Base-by-base conservation (phyloP, 352 stramenopile species). In the Hyphochytrium catenoides region DNA sequence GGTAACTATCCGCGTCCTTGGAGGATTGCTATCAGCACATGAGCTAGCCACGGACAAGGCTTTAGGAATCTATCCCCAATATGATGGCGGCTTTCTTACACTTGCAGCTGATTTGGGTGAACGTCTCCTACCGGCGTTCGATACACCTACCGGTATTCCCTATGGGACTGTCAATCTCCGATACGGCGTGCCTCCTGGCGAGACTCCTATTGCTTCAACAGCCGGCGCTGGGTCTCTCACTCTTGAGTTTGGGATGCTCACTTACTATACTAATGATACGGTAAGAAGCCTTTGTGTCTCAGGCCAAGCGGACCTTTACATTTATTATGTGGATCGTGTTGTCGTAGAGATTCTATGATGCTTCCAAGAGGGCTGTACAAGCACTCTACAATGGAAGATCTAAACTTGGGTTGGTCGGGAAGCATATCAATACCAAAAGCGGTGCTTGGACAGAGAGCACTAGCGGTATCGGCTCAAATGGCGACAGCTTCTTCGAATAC, bases 401-500 rank as follows among this genome's bases (percentile, higher is more conserved):
- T n/a, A 47, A 52, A 1, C 48, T 89, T 25, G 70, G 85, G 27
- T 48, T 97, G 9, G 51, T 96, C 12, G 91, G 91, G 24, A 95
- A 95, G 41, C 87, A 96, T 52, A 93, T 97, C 37, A 69, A 96
- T 53, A 78, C 78, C 4, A 48, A 67, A 9, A 83, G 46, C 8
- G 84, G 85, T 16, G 61, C 78, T 2, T 83, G 69, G 69, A 78
- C 59, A 19, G 69, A 83, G 46, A 64, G 53, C 1, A 39, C 59
- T 0, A 78, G 68, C 0, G 78, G 79, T 15, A 57, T 82, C 4
- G 83, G 82, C 5, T 74, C 67, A 6, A 96, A 96, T 49, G 88
- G 81, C 3, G 91, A 98, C 54, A 94, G 72, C 26, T 97, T 97
- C 45, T 96, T 95, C 55, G 91, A 98, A 57, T 96, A 96, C 43